These are phyloP conservation scores for Urostyla sp. DNA, from an alignment of 73 alveolate genomes.

Conservation along the genomic window DNA sequence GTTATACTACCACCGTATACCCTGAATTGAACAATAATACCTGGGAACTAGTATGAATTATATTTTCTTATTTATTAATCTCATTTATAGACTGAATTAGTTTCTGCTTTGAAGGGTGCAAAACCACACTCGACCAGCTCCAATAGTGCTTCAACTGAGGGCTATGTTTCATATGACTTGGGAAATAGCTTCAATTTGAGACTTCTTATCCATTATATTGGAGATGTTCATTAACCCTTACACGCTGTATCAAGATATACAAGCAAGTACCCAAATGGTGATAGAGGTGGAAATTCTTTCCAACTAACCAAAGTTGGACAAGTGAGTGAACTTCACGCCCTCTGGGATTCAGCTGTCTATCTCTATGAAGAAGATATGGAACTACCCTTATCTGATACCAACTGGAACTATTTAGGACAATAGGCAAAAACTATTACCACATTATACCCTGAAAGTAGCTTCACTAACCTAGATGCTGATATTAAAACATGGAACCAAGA, in stretches of 20 bases:
- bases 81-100: background rate
- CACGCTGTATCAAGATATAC: constrained; percentile 46
- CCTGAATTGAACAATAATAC: background rate
- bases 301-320: background rate
- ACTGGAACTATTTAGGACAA: background rate
- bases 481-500: background rate
- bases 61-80: background rate
- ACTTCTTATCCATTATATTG: constrained; percentile 61
- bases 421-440: background rate
- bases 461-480: background rate
- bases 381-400: background rate
- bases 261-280: constrained; percentile 51
- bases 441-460: background rate
- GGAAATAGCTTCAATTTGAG: constrained; percentile 56
- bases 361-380: background rate
- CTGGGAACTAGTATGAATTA: background rate
- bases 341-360: background rate
- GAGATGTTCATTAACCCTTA: constrained; percentile 75
- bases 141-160: background rate
- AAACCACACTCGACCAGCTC: background rate
- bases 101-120: background rate
- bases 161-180: background rate
- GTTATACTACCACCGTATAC: background rate
- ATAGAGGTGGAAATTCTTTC: constrained; percentile 69
- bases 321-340: background rate